phyloP scores from a whole-genome alignment of 805 yeast species.

The Candida michaelii region DNA sequence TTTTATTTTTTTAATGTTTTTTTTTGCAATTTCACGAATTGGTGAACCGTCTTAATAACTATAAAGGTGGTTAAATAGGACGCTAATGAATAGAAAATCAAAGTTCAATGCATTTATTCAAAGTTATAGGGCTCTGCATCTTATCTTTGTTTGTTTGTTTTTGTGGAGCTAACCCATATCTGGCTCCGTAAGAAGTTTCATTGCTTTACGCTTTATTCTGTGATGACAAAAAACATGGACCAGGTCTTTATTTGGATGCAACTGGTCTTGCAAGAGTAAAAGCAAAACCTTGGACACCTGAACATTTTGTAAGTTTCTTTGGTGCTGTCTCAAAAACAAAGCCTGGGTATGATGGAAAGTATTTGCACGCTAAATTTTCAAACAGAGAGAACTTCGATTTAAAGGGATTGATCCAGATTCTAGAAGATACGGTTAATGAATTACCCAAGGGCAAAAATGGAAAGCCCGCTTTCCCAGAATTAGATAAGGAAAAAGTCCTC shows the following conservation, averaged over 20 bases:
- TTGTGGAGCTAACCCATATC: not conserved
- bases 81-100: too few species aligned
- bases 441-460: too few species aligned
- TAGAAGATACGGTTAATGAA: not conserved
- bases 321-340: not conserved
- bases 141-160: not conserved
- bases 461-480: too few species aligned
- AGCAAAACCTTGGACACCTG: not conserved
- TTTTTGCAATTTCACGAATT: too few species aligned
- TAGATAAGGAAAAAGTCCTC: not conserved
- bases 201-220: not conserved
- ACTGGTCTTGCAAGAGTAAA: too few species aligned
- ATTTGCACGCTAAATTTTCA: not conserved
- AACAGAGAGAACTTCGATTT: not conserved
- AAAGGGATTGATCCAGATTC: not conserved
- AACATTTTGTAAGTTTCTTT: not conserved
- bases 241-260: too few species aligned
- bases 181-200: not conserved
- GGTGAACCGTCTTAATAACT: too few species aligned
- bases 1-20: too few species aligned
- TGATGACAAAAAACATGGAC: not conserved
- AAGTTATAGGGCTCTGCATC: not conserved
- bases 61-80: too few species aligned
- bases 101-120: too few species aligned
- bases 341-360: too few species aligned